Conservation (phyloP, 2,329 filamentous ascomycete genomes). For the Fusarium vanettenii region DNA sequence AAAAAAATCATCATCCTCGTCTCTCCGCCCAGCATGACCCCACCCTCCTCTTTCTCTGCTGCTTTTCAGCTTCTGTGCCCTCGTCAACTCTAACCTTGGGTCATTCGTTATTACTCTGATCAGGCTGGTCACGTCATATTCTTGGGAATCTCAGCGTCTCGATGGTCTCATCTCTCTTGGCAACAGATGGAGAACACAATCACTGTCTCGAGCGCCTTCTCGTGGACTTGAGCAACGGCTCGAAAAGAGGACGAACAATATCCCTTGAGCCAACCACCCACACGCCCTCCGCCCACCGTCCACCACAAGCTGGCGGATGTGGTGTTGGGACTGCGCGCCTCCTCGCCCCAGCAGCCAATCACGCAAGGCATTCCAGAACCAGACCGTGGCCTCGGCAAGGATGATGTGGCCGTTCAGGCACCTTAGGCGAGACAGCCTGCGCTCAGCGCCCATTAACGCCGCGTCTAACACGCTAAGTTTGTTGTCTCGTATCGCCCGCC, state of each 20-base stretch:
- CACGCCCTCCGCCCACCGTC: conserved; percentile 18
- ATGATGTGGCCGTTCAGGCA: conserved; percentile 25
- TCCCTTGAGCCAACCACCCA: conserved; percentile 20
- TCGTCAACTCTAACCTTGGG: background rate
- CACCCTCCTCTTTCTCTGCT: conserved; percentile 3
- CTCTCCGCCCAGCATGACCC: conserved; percentile 1
- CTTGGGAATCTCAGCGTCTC: background rate
- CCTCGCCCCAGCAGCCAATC: conserved; percentile 39
- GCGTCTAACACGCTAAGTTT: conserved; percentile 48
- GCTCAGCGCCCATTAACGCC: conserved; percentile 44
- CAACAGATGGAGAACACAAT: background rate
- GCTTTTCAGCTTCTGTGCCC: conserved; percentile 8
- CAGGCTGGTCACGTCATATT: background rate
- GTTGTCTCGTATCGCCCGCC: conserved; percentile 44
- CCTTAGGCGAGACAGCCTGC: conserved; percentile 41
- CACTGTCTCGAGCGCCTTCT: background rate
- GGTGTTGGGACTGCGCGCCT: conserved; percentile 37
- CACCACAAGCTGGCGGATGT: conserved; percentile 39
- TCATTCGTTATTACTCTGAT: background rate
- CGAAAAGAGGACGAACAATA: conserved; percentile 17
- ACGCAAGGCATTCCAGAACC: conserved; percentile 1
- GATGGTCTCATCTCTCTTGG: background rate
- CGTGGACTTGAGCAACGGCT: conserved; percentile 4
- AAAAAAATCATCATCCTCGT: background rate
- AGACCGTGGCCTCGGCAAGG: conserved; percentile 15